Evolutionary conservation across 2,329 filamentous ascomycete species (phyloP).

Genomic region (Aureobasidium sp.): DNA sequence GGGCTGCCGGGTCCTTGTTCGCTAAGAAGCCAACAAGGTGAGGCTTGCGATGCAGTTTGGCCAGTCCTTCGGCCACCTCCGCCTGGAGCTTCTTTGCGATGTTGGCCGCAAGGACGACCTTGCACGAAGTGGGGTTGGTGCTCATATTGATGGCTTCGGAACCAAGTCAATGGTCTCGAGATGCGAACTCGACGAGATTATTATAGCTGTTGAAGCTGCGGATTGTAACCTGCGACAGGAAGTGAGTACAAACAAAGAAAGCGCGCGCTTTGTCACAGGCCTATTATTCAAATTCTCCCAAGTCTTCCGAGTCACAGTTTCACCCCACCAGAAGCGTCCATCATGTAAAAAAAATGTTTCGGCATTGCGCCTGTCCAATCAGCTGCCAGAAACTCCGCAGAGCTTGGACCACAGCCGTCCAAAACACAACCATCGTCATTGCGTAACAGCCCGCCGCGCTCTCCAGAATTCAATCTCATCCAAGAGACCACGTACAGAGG

Average conservation of each 20-base stretch:
- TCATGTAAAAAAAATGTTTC: conserved; percentile 10
- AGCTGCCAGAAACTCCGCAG: neutral
- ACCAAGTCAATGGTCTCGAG: neutral
- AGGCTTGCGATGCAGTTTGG: conserved; percentile 62
- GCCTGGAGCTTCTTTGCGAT: conserved; percentile 73
- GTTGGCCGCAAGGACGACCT: conserved; percentile 80
- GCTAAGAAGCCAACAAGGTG: conserved; percentile 86
- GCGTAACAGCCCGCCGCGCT: neutral
- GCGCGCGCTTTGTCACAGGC: neutral
- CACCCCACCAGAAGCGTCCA: neutral
- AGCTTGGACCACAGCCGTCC: neutral
- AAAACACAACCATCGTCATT: neutral
- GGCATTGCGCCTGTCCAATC: neutral
- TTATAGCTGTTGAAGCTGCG: conserved; percentile 1
- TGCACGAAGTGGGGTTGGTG: conserved; percentile 52
- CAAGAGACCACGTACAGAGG: neutral
- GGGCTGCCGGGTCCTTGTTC: conserved; percentile 80
- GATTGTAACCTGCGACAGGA: neutral
- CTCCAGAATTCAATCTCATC: neutral
- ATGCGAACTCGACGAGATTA: neutral
- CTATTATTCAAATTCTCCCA: neutral
- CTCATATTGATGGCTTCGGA: neutral
- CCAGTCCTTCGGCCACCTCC: conserved; percentile 69
- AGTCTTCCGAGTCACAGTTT: conserved; percentile 1
- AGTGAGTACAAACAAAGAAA: neutral